Evolutionary conservation across 2,329 filamentous ascomycete genomes (phyloP).

Genomic region (Aspergillus novofumigatus): DNA sequence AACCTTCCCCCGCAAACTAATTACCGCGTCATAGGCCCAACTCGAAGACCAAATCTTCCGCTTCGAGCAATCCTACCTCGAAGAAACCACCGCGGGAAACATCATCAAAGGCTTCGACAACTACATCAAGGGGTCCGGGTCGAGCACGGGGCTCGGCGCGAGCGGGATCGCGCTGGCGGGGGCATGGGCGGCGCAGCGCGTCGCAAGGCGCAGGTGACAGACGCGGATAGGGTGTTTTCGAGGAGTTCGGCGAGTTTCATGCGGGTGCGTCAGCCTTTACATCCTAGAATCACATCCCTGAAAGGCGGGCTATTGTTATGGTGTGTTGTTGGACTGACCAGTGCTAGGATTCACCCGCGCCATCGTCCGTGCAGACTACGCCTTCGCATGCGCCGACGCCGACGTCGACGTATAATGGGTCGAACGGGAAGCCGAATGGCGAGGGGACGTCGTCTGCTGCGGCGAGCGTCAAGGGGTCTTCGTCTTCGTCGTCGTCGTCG

Average conservation of each 20-base stretch:
- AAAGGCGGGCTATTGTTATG: no score
- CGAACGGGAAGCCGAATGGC: constrained; percentile 25
- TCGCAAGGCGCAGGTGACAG: constrained; percentile 43
- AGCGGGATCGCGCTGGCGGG: constrained; percentile 30
- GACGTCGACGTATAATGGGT: constrained; percentile 33
- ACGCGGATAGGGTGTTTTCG: constrained; percentile 46
- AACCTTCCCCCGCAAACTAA: constrained; percentile 8
- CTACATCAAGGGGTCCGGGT: constrained; percentile 83
- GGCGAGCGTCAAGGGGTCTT: constrained; percentile 28
- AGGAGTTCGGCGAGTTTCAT: constrained; percentile 47
- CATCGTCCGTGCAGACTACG: constrained; percentile 44
- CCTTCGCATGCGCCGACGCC: constrained; percentile 46
- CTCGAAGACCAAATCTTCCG: constrained; percentile 79
- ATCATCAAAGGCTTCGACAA: constrained; percentile 98
- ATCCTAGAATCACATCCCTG: background rate
- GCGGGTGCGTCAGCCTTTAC: constrained; percentile 27
- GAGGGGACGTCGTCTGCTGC: constrained; percentile 20
- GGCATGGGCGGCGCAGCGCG: constrained; percentile 25
- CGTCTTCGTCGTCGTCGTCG: constrained; percentile 25
- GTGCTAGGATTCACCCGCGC: constrained; percentile 39
- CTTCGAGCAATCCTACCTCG: constrained; percentile 82
- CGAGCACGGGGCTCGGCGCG: constrained; percentile 38
- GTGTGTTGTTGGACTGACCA: no score
- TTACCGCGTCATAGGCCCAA: constrained; percentile 40
- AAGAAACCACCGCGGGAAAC: constrained; percentile 82